Base-by-base conservation (phyloP, 2,329 filamentous ascomycete genomes). In the Lachnum nothofagi region DNA sequence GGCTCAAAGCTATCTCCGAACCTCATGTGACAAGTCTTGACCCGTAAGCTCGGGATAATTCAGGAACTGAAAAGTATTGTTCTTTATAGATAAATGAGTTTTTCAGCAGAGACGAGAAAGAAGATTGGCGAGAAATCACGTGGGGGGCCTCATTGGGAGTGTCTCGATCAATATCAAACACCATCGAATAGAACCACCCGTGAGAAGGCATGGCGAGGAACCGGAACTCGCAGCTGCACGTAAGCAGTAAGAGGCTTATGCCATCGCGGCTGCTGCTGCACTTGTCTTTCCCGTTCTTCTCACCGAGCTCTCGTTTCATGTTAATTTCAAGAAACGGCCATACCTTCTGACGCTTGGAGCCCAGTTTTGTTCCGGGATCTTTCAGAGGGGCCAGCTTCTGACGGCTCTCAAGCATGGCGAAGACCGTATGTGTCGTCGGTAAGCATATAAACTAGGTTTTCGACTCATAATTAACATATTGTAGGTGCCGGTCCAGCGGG, bases 401-500 rank as follows among this genome's bases (percentile, higher is more conserved):
- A 37, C 34, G 10, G n/a, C 17, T 19, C 17, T 17, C 17, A 9
- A 19, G 9, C 16, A 37, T 37, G 34, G 34, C 49, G 14, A 62
- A 63, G 42, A 54, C 45, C 12, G 61, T 63, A 9, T 62, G 60
- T 38, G 53, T 63, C 20, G 56, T 63, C 34, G 61, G 61, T 63
- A 47, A 35, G 48, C 35, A 38, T 34, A 14, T 17, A 24, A 7
- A 14, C 2, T 7, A 17, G 5, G n/a, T 22, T 33, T 44, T 17
- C 20, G n/a, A 20, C 16, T 23, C 24, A 25, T 41, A 54, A 20
- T 7, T 22, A 31, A 49, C 27, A 44, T 23, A 6, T 1, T 22
- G 22, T 2, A 86, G 83, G 84, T 44, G 83, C 82, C 46, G 84
- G 83, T 1, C 84, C 83, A 9, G 81, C 83, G 1, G 84, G 83